A percentile compares a stretch with the other conserved stretches of the same genome.
phyloP scores from a whole-genome alignment of 2,329 filamentous ascomycete species.

The Penicillium fuscoglaucum region DNA sequence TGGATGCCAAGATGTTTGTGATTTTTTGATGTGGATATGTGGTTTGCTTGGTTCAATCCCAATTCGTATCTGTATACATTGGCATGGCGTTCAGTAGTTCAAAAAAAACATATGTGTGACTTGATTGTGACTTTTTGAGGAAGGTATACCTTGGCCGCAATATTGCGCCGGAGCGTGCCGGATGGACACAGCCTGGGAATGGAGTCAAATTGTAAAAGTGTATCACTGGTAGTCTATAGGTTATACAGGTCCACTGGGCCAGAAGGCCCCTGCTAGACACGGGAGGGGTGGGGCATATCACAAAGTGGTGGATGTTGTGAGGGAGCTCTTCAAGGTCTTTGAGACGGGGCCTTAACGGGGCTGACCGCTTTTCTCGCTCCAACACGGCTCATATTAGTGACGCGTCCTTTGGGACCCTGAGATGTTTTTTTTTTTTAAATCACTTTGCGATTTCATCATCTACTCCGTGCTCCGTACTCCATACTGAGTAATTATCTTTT shows the following conservation, averaged over 20 bases:
- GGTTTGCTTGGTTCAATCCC: background rate
- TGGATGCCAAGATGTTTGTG: conserved; percentile 1
- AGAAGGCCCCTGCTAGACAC: conserved; percentile 19
- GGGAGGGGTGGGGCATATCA: conserved; percentile 15
- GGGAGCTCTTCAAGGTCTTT: background rate
- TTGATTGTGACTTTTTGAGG: background rate
- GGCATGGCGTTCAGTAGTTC: conserved; percentile 6
- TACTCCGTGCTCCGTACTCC: background rate
- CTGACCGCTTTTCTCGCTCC: conserved; percentile 18
- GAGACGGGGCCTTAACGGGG: background rate
- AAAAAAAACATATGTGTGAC: background rate
- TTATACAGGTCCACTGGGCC: background rate
- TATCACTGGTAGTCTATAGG: conserved; percentile 8
- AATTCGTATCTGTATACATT: conserved; percentile 2
- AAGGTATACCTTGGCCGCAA: background rate
- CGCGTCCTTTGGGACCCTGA: conserved; percentile 13
- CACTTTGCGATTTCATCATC: background rate
- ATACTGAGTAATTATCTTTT: conserved; percentile 7
- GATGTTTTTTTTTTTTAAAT: background rate
- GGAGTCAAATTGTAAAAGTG: conserved; percentile 13
- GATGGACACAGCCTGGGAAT: conserved; percentile 17
- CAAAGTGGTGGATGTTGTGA: background rate
- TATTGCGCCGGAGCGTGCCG: conserved; percentile 21
- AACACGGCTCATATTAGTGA: conserved; percentile 22
- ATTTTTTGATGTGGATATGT: background rate